These are phyloP conservation scores for Ascochyta viciae-villosae DNA, from an alignment of 2,329 filamentous ascomycete genomes.

Conservation along the genomic window DNA sequence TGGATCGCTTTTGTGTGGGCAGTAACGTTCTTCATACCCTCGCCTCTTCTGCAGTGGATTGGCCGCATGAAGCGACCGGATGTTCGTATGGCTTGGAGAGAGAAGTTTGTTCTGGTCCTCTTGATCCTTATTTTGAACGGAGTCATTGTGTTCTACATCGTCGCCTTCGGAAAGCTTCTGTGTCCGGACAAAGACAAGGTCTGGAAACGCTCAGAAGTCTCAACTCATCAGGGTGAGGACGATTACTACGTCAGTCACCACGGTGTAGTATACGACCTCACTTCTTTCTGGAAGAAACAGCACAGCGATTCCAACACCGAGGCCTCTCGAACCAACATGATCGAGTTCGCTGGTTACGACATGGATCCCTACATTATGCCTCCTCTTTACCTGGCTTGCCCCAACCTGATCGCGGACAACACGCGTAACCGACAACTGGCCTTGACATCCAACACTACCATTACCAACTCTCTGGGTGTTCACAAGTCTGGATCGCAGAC, in stretches of 20 bases:
- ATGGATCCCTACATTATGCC: constrained; percentile 86
- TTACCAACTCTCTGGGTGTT: constrained; percentile 61
- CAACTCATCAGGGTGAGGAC: constrained; percentile 70
- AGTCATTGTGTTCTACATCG: constrained; percentile 87
- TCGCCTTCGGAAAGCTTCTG: constrained; percentile 81
- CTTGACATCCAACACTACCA: constrained; percentile 71
- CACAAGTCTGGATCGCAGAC: constrained; percentile 75
- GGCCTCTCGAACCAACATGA: constrained; percentile 70
- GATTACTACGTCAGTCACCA: constrained; percentile 89
- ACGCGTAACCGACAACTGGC: constrained; percentile 56
- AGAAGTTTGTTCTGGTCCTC: constrained; percentile 85
- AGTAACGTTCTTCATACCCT: constrained; percentile 94
- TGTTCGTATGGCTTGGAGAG: constrained; percentile 95
- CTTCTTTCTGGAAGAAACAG: constrained; percentile 82
- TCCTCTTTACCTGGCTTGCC: constrained; percentile 77
- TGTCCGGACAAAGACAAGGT: constrained; percentile 93
- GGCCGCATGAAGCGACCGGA: constrained; percentile 98
- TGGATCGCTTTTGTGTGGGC: constrained; percentile 89
- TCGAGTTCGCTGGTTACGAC: constrained; percentile 76
- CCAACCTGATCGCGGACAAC: constrained; percentile 66
- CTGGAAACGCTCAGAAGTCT: constrained; percentile 76
- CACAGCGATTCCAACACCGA: constrained; percentile 78
- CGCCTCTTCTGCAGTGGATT: constrained; percentile 76
- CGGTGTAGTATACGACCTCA: constrained; percentile 90
- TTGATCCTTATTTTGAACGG: constrained; percentile 84